A percentile compares a stretch with the other conserved stretches of the same genome.
Conservation (phyloP, 345 rosid genomes). For the Populus tremula region DNA sequence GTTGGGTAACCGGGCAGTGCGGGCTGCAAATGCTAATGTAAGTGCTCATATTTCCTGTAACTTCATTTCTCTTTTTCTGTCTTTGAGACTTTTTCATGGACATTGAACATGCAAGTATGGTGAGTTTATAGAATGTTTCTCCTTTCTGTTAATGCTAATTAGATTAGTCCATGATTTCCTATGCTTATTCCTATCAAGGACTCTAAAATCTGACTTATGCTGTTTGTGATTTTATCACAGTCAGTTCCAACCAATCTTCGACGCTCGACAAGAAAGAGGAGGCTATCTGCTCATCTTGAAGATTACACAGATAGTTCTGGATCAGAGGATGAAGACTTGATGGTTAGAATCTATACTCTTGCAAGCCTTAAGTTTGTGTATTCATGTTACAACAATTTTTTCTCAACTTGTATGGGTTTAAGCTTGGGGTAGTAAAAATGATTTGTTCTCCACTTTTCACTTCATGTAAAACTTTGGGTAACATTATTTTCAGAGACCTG, state of each 20-base stretch:
- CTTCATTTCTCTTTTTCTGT: background rate
- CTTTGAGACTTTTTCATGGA: background rate
- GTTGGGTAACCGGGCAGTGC: slow-evolving; percentile 57
- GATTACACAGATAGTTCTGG: slow-evolving; percentile 89
- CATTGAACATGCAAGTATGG: background rate
- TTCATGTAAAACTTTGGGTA: slow-evolving; percentile 8
- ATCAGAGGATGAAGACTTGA: slow-evolving; percentile 87
- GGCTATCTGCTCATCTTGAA: slow-evolving; percentile 73
- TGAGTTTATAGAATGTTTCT: background rate
- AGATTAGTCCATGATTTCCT: slow-evolving; percentile 1
- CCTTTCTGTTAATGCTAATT: slow-evolving; percentile 20
- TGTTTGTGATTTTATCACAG: slow-evolving; percentile 42
- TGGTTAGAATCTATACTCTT: slow-evolving; percentile 53
- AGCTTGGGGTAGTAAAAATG: slow-evolving; percentile 1
- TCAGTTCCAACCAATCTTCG: slow-evolving; percentile 75
- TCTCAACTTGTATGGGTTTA: background rate
- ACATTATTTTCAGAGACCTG: slow-evolving; percentile 54
- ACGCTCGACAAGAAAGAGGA: slow-evolving; percentile 92
- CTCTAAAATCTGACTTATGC: slow-evolving; percentile 21
- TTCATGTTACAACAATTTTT: slow-evolving; percentile 3
- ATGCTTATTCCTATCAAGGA: slow-evolving; percentile 3
- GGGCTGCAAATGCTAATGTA: slow-evolving; percentile 58
- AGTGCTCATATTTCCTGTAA: slow-evolving; percentile 18
- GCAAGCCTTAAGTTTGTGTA: background rate
- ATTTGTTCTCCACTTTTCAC: background rate